A percentile compares a stretch with the other conserved stretches of the same genome.
Evolutionary conservation across 495 filamentous ascomycete genomes (phyloP).

Genomic region (Aspergillus sparsus): DNA sequence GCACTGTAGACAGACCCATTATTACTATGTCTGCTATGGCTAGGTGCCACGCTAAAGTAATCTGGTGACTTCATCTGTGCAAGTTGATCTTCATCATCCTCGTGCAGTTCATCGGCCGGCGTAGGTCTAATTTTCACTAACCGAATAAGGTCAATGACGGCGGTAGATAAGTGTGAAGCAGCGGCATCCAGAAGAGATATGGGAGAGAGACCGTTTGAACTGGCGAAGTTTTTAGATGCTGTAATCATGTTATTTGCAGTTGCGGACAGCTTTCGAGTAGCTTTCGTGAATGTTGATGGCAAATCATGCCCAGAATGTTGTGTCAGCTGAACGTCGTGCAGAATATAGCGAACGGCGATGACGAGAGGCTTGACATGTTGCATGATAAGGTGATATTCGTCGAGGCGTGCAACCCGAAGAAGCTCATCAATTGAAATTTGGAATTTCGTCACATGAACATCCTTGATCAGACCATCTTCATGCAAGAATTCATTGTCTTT

Average conservation of each 20-base stretch:
- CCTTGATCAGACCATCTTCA: conserved; percentile 75
- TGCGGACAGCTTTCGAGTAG: conserved; percentile 77
- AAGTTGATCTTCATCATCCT: conserved; percentile 58
- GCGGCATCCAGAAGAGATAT: conserved; percentile 94
- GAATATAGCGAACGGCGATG: conserved; percentile 74
- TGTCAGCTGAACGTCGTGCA: conserved; percentile 70
- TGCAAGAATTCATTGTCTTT: conserved; percentile 72
- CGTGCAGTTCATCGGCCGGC: conserved; percentile 69
- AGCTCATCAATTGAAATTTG: conserved; percentile 94
- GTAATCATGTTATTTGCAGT: conserved; percentile 97
- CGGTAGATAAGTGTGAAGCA: conserved; percentile 84
- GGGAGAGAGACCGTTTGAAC: conserved; percentile 80
- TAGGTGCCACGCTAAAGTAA: conserved; percentile 50
- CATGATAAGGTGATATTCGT: conserved; percentile 71
- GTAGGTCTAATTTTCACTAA: conserved; percentile 81
- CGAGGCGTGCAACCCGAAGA: conserved; percentile 69
- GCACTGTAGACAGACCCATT: conserved; percentile 56
- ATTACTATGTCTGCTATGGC: conserved; percentile 49
- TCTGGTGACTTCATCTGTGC: conserved; percentile 49
- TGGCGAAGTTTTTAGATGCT: conserved; percentile 85
- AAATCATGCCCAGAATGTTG: conserved; percentile 40
- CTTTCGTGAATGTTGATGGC: conserved; percentile 56
- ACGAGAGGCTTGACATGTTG: conserved; percentile 82
- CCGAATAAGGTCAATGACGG: conserved; percentile 81
- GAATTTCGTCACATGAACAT: conserved; percentile 91